Evolutionary conservation across 164 flowering plant species (phyloP), one percentile per base, ranked within the genome.

Genomic region (Platanus orientalis): DNA sequence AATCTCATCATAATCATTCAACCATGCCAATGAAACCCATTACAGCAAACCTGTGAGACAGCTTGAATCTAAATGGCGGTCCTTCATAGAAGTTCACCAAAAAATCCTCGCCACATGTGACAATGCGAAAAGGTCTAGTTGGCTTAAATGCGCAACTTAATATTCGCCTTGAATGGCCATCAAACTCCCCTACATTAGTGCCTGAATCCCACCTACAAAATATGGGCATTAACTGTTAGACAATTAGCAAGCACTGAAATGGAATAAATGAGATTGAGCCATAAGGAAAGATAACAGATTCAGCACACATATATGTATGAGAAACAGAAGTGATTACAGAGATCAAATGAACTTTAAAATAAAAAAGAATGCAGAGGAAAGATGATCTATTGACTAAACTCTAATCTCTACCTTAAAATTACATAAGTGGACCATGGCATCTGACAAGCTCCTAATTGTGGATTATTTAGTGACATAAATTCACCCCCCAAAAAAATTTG

Each of bases 171-270:
- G 97, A 94, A 68, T 94, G 99, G 14, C 99, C 99, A 78, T 94
- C 99, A 70, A 91, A 94, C 54, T 94, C 96, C 39, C 99, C 96
- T n/a, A 91, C 96, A 69, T 78, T 94, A 29, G 78, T 71, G 40
- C 99, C 99, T 5, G 99, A 88, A 70, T 94, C 99, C 99, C 99
- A 94, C 99, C 99, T 94, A 69, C 63, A 44, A 48, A 67, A 71
- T 24, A 58, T 54, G 30, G 61, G 42, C 58, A 54, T 54, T 60
- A 54, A 30, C 56, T 12, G 48, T 50, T 26, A 34, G 49, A 56
- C 53, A 30, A 32, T 28, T 23, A 52, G 26, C 50, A 54, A 52
- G 20, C 19, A 49, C 19, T 9, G n/a, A 3, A 61, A 20, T 48
- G 11, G 27, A 61, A 61, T 5, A 24, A 49, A 61, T 25, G 17